Evolutionary conservation across 2,329 filamentous ascomycete species (phyloP).

Genomic region (Cladorrhinum sp.): DNA sequence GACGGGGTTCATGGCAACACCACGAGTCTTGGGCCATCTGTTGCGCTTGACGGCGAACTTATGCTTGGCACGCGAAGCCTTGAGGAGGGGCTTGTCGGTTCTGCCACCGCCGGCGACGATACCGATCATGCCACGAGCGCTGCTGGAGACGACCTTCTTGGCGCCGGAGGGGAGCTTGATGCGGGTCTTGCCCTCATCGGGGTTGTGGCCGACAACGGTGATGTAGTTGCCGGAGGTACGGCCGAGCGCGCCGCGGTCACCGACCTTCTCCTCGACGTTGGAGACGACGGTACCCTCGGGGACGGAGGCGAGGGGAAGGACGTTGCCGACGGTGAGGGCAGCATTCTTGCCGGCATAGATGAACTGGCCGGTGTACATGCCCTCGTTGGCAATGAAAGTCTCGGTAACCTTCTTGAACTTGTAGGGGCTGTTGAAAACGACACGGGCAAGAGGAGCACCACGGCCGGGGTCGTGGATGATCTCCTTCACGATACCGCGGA

Average conservation of each 20-base stretch:
- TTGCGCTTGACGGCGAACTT: conserved; percentile 99
- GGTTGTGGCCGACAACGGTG: conserved; percentile 96
- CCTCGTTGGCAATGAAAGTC: conserved; percentile 99
- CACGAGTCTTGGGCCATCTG: conserved; percentile 99
- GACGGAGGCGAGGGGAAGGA: conserved; percentile 89
- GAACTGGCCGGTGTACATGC: conserved; percentile 99
- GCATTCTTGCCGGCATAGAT: conserved; percentile 99
- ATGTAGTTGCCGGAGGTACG: conserved; percentile 99
- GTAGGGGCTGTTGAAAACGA: conserved; percentile 97
- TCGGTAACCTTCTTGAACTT: conserved; percentile 95
- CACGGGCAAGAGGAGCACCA: conserved; percentile 95
- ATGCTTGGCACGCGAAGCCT: conserved; percentile 99
- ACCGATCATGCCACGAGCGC: conserved; percentile 95
- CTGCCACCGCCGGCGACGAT: conserved; percentile 99
- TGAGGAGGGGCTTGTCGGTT: conserved; percentile 99
- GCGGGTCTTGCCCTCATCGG: conserved; percentile 98
- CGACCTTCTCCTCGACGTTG: conserved; percentile 99
- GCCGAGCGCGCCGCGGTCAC: conserved; percentile 93
- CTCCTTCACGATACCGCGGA: conserved; percentile 96
- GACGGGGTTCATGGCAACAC: conserved; percentile 99
- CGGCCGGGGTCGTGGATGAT: conserved; percentile 99
- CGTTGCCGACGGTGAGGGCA: conserved; percentile 92
- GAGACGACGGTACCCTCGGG: conserved; percentile 99
- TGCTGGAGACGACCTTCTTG: conserved; percentile 97
- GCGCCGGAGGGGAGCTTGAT: conserved; percentile 98